phyloP scores from a whole-genome alignment of 805 yeast genomes.

The Millerozyma miso region DNA sequence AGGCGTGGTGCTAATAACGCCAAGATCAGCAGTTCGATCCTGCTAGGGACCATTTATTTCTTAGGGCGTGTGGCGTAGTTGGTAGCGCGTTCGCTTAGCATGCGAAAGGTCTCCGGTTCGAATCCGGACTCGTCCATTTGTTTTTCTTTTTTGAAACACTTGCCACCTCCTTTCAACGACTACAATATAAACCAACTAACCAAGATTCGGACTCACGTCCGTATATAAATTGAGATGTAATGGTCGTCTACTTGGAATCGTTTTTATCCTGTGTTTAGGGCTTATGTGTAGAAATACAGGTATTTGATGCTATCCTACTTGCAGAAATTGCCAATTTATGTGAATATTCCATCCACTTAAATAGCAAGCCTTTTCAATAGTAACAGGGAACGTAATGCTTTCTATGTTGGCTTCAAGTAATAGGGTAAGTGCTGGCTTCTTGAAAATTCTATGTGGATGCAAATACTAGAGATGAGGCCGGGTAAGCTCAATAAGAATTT shows the following conservation, averaged over 20 bases:
- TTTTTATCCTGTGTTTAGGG: no score
- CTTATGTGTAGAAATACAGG: no score
- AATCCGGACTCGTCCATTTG: conserved; percentile 38
- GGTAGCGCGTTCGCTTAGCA: conserved; percentile 49
- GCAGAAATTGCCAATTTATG: no score
- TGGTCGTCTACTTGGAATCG: not conserved
- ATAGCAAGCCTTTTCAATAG: not conserved
- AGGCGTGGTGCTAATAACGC: conserved; percentile 54
- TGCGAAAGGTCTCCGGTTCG: conserved; percentile 48
- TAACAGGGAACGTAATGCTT: not conserved
- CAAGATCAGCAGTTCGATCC: conserved; percentile 84
- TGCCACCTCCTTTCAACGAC: not conserved
- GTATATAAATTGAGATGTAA: no score
- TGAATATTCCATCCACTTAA: not conserved
- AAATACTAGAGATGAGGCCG: not conserved
- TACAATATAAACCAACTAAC: no score
- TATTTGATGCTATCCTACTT: no score
- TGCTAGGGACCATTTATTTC: conserved; percentile 64
- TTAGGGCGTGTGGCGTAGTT: conserved; percentile 46
- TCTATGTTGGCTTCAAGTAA: no score
- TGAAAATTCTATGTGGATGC: not conserved
- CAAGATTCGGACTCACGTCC: no score
- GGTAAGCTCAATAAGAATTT: not conserved
- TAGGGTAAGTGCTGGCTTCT: not conserved
- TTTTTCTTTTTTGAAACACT: conserved; percentile 8